These are phyloP conservation scores for Biancaea sappan DNA, from an alignment of 306 rosid genomes.

Conservation along the genomic window DNA sequence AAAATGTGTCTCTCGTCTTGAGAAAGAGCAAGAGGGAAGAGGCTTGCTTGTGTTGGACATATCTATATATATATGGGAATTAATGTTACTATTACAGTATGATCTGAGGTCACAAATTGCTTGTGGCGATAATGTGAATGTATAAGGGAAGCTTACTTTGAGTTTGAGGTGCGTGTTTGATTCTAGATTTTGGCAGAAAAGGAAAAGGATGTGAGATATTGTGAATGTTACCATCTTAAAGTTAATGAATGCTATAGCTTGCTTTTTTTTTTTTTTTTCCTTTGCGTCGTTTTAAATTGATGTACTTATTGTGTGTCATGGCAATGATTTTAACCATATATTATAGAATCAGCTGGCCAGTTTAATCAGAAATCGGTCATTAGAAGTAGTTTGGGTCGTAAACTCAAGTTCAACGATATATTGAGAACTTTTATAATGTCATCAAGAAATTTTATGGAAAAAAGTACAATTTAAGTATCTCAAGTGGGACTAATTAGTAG, in stretches of 20 bases:
- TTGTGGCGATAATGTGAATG: conserved; percentile 9
- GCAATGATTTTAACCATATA: no score
- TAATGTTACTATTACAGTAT: not conserved
- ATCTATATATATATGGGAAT: not conserved
- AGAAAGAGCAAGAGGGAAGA: conserved; percentile 51
- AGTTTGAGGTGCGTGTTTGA: not conserved
- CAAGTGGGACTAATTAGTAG: no score
- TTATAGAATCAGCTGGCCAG: no score
- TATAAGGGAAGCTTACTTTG: not conserved
- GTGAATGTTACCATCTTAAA: not conserved
- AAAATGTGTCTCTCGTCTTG: conserved; percentile 60
- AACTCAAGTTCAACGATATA: no score
- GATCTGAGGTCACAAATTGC: not conserved
- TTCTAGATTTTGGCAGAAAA: not conserved
- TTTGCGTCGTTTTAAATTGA: not conserved
- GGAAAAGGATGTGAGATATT: not conserved
- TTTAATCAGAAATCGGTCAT: no score
- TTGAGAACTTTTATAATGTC: no score
- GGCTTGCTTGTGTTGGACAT: conserved; percentile 27
- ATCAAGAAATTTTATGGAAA: no score
- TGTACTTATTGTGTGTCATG: not conserved
- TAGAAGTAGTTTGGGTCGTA: no score
- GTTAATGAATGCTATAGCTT: not conserved
- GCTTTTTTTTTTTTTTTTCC: not conserved
- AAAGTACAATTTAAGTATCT: no score